Conservation (phyloP, 306 rosid genomes). For the Begonia masoniana region DNA sequence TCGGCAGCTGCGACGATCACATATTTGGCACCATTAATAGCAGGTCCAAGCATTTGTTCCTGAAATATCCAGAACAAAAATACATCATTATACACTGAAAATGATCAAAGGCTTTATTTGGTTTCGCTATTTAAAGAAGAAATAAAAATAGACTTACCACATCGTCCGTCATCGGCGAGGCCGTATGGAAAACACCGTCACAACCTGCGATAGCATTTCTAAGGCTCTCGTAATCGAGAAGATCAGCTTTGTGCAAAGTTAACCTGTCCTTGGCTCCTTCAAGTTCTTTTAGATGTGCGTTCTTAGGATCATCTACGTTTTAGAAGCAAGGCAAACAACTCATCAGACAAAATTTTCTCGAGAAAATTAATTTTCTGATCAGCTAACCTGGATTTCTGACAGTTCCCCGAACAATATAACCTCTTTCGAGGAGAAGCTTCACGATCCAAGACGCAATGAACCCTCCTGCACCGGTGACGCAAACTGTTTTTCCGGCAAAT, state of each 20-base stretch:
- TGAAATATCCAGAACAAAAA: not conserved
- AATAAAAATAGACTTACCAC: conserved; percentile 24
- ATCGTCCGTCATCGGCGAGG: conserved; percentile 77
- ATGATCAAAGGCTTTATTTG: not conserved
- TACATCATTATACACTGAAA: too few species aligned
- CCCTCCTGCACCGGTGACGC: conserved; percentile 51
- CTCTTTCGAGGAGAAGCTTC: conserved; percentile 53
- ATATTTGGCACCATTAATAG: conserved; percentile 59
- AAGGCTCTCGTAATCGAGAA: conserved; percentile 45
- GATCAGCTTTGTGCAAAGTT: conserved; percentile 53
- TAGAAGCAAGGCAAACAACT: too few species aligned
- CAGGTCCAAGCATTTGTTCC: conserved; percentile 75
- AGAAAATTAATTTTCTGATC: not conserved
- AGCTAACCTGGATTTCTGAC: conserved; percentile 60
- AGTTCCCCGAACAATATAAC: conserved; percentile 76
- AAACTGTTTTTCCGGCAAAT: conserved; percentile 42
- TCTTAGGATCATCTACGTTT: conserved; percentile 54
- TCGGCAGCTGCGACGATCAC: conserved; percentile 45
- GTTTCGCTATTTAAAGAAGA: not conserved
- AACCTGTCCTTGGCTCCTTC: conserved; percentile 74
- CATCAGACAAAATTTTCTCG: too few species aligned
- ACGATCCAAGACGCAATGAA: conserved; percentile 69
- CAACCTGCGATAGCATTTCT: conserved; percentile 47
- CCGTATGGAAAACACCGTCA: conserved; percentile 74
- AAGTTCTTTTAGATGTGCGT: conserved; percentile 55